Conservation (phyloP, 192 early-diverging fungal genomes). For the Linnemannia exigua region DNA sequence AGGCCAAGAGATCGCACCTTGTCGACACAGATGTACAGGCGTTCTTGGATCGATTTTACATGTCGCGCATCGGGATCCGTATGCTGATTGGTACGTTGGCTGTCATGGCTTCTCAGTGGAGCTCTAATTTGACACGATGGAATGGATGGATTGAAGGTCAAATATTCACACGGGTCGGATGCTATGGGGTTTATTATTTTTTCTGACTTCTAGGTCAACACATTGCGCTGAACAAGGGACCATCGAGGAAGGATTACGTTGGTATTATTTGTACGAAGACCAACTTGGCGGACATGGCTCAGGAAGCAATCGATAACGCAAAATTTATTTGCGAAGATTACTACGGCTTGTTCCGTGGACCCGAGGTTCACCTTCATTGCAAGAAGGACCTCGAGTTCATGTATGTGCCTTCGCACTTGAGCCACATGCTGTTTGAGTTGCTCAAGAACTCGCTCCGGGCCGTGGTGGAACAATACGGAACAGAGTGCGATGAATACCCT, state of each 20-base stretch:
- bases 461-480: constrained; percentile 91
- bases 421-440: constrained; percentile 98
- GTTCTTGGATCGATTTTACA: constrained; percentile 96
- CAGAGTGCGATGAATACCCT: constrained; percentile 88
- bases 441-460: constrained; percentile 97
- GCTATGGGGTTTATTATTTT: not conserved
- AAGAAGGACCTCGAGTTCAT: constrained; percentile 90
- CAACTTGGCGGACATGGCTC: constrained; percentile 82
- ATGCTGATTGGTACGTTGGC: constrained; percentile 88
- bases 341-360: constrained; percentile 86
- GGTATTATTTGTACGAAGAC: constrained; percentile 96
- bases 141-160: not conserved
- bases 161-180: not conserved
- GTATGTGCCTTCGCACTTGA: constrained; percentile 96
- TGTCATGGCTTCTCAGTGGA: not conserved
- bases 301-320: constrained; percentile 93
- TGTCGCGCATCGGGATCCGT: constrained; percentile 98
- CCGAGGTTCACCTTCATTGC: constrained; percentile 83
- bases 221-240: constrained; percentile 76
- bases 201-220: constrained; percentile 72
- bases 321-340: constrained; percentile 92
- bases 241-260: constrained; percentile 81
- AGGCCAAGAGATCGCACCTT: constrained; percentile 57
- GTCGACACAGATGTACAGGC: constrained; percentile 86
- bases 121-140: not conserved